A percentile compares a stretch with the other conserved stretches of the same genome.
These are phyloP conservation scores for Polyporus arcularius DNA, from an alignment of 768 basidiomycete species.

Conservation along the genomic window DNA sequence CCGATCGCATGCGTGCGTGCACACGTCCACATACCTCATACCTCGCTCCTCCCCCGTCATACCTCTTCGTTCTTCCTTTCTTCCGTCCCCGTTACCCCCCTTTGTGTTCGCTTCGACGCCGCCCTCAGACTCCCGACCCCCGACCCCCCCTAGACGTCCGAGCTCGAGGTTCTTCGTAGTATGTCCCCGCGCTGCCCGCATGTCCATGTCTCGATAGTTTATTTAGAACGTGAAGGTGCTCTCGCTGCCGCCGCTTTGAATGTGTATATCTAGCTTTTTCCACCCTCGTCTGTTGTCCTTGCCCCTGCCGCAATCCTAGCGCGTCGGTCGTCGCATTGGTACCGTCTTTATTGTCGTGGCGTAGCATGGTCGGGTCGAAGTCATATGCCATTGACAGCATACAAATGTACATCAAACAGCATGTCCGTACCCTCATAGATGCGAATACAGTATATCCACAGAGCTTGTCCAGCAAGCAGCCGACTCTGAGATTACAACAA, in stretches of 20 bases:
- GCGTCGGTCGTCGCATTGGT: neutral
- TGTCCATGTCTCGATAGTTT: constrained; percentile 6
- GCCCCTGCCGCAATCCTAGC: neutral
- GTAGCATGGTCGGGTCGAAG: neutral
- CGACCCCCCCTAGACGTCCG: no score
- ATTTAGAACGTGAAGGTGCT: constrained; percentile 12
- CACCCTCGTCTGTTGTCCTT: neutral
- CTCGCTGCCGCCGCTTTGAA: constrained; percentile 9
- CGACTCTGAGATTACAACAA: no score
- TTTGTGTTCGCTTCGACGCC: neutral
- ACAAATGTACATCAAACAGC: neutral
- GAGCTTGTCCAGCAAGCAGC: no score
- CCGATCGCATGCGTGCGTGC: neutral
- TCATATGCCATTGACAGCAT: neutral
- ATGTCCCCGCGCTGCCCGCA: neutral
- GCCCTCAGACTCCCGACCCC: no score
- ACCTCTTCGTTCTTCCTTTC: neutral
- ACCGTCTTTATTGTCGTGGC: neutral
- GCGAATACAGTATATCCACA: no score
- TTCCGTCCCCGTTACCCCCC: neutral
- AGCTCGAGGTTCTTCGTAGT: neutral
- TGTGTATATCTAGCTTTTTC: constrained; percentile 8
- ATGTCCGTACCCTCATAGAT: neutral
- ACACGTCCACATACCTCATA: neutral
- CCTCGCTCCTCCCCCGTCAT: neutral